Conservation (phyloP, 352 stramenopile genomes). For the Phytophthora europaea region DNA sequence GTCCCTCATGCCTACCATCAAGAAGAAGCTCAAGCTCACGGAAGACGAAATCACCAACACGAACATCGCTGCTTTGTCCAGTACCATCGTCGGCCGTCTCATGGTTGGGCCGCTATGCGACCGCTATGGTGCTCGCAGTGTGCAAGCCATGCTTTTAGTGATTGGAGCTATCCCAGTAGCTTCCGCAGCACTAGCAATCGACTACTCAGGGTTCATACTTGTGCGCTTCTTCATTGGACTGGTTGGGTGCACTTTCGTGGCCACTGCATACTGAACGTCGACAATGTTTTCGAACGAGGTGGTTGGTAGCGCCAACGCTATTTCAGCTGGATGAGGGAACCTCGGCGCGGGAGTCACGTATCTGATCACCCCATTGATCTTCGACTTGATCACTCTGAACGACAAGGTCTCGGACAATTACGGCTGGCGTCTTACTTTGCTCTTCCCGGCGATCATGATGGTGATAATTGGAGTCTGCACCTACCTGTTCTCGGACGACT, state of each 20-base stretch:
- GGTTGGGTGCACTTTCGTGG: conserved; percentile 93
- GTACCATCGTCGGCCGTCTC: conserved; percentile 92
- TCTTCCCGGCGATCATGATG: conserved; percentile 90
- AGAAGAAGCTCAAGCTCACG: conserved; percentile 61
- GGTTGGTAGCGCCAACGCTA: conserved; percentile 93
- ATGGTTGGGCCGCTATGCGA: conserved; percentile 93
- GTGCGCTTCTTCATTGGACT: conserved; percentile 95
- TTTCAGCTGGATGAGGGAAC: conserved; percentile 94
- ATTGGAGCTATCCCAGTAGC: conserved; percentile 86
- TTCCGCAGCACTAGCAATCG: conserved; percentile 80
- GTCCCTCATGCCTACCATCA: conserved; percentile 36
- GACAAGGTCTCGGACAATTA: conserved; percentile 60
- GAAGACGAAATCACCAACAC: conserved; percentile 89
- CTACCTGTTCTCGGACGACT: conserved; percentile 34
- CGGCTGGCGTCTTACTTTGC: conserved; percentile 91
- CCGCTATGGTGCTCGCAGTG: conserved; percentile 87
- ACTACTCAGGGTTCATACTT: conserved; percentile 72
- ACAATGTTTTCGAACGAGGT: conserved; percentile 95
- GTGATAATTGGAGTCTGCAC: conserved; percentile 65
- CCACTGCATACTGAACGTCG: conserved; percentile 94
- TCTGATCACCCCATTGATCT: conserved; percentile 88
- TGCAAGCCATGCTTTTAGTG: conserved; percentile 82
- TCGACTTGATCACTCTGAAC: conserved; percentile 82
- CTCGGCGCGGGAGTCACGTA: conserved; percentile 91
- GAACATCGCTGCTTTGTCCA: conserved; percentile 90